A percentile compares a stretch with the other conserved stretches of the same genome.
Conservation (phyloP, 257 asterid genomes). For the Linaria vulgaris region DNA sequence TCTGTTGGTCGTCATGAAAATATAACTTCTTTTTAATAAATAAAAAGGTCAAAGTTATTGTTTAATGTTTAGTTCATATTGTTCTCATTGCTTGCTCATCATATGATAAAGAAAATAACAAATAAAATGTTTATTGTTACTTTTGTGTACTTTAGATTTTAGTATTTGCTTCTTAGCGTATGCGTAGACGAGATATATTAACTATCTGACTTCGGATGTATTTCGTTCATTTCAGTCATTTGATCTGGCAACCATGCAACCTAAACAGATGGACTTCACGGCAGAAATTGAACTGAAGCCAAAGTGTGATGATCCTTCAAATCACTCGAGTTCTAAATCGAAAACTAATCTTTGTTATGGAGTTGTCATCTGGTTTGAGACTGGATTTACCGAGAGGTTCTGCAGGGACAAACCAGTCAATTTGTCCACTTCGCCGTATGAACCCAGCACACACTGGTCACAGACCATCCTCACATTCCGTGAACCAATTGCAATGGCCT, state of each 20-base stretch:
- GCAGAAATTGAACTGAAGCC: conserved; percentile 65
- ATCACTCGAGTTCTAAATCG: conserved; percentile 25
- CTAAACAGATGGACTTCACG: conserved; percentile 81
- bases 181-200: not conserved
- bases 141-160: too few species aligned
- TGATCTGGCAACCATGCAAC: conserved; percentile 81
- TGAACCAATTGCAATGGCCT: conserved; percentile 76
- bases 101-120: too few species aligned
- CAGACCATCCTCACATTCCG: conserved; percentile 83
- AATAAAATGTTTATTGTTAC: too few species aligned
- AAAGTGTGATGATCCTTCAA: conserved; percentile 24
- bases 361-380: conserved; percentile 87
- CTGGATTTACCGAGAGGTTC: conserved; percentile 77
- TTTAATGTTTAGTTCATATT: too few species aligned
- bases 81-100: too few species aligned
- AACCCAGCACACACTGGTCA: conserved; percentile 85
- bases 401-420: conserved; percentile 75
- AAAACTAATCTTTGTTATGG: conserved; percentile 65
- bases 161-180: not conserved
- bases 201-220: conserved; percentile 13
- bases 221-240: conserved; percentile 52
- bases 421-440: conserved; percentile 83
- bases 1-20: conserved; percentile 1
- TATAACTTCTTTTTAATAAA: not conserved
- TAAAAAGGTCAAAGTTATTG: too few species aligned